Base-by-base conservation (phyloP, 106 monocot genomes). In the Chionographis japonica region DNA sequence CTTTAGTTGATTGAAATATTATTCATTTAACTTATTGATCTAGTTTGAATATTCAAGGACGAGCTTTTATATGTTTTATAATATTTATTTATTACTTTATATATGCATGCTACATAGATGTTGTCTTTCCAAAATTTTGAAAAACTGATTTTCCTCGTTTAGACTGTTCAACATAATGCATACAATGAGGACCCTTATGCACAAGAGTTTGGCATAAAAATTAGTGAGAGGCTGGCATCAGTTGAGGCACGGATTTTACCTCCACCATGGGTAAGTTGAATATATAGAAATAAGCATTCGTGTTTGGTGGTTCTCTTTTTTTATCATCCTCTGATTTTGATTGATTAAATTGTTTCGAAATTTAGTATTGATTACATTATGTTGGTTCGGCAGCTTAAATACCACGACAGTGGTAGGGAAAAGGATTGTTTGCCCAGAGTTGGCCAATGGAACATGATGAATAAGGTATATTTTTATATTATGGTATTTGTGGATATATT, bases 361-460 rank as follows among this genome's bases (percentile, higher is more conserved):
- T 2, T 72, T 49, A 52, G 42, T 38, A 14, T 43, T 59, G 35
- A 20, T 39, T 36, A 53, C 18, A 9, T 62, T 14, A 58, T 50
- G 43, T 67, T 57, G 40, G 13, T 66, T 12, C 13, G 40, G 35
- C 66, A 95, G 94, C 82, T 95, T 53, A 98, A 92, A 69, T 98
- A 98, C 68, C 89, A 92, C 54, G 97, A 98, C 36, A 86, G 83
- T 56, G 92, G 97, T 9, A 80, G 74, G 62, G 97, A 92, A 68
- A 98, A 54, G 74, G 85, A 85, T 67, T 87, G 86, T 43, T 77
- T 89, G 70, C 97, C 97, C 16, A 75, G 80, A 68, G 80, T 98
- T 50, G 97, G 97, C n/a, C 97, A 98, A 61, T 98, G 97, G 97
- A 98, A 98, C 46, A 98, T 98, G 97, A 98, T 92, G 89, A 98